Evolutionary conservation across 1,139 yeast species (phyloP).

Genomic region (Candida sp.): DNA sequence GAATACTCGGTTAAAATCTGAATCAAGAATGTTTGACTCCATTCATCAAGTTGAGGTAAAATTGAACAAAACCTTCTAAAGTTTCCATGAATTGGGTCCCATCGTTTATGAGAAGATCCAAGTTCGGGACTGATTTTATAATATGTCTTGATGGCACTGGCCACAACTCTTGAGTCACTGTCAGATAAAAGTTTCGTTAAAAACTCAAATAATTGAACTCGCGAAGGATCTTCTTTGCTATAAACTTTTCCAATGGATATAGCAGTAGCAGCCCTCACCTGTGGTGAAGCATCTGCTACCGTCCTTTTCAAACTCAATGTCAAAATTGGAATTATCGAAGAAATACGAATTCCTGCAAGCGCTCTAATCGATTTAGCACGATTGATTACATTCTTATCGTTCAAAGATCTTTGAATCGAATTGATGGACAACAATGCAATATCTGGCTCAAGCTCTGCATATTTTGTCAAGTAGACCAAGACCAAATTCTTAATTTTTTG

Average conservation of each 20-base stretch:
- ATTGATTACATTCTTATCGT: constrained; percentile 63
- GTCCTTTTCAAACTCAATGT: constrained; percentile 70
- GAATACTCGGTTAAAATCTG: constrained; percentile 68
- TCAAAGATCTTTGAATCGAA: constrained; percentile 81
- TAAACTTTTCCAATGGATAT: constrained; percentile 70
- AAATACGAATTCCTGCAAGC: constrained; percentile 75
- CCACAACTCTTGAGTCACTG: constrained; percentile 61
- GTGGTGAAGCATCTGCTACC: constrained; percentile 67
- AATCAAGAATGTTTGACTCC: constrained; percentile 64
- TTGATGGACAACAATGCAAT: constrained; percentile 85
- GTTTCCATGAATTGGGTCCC: constrained; percentile 70
- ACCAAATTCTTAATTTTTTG: constrained; percentile 74
- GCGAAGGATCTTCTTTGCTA: constrained; percentile 28
- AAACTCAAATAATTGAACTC: constrained; percentile 43
- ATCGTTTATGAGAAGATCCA: constrained; percentile 40
- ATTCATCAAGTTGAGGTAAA: constrained; percentile 62
- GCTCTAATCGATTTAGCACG: constrained; percentile 78
- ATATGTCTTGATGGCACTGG: constrained; percentile 62
- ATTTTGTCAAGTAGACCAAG: constrained; percentile 69
- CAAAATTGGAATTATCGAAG: constrained; percentile 78
- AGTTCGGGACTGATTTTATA: constrained; percentile 35
- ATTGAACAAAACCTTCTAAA: constrained; percentile 59
- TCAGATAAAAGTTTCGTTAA: constrained; percentile 61
- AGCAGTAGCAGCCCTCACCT: constrained; percentile 80
- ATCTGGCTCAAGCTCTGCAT: constrained; percentile 85